phyloP scores from a whole-genome alignment of 2,329 filamentous ascomycete genomes.

The Monosporascus sp. region DNA sequence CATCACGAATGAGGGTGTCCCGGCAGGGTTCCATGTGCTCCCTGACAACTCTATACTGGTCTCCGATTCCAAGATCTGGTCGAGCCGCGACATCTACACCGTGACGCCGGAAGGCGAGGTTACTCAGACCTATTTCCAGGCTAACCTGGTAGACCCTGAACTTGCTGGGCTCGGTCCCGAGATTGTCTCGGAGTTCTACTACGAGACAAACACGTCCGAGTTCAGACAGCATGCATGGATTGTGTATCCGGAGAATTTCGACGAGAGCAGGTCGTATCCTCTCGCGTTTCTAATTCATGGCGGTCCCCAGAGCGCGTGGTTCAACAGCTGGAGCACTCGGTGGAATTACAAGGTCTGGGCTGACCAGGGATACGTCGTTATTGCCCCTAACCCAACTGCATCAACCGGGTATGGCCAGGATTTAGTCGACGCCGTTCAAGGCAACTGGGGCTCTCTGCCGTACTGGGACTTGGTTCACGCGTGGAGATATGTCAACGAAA shows the following conservation, averaged over 20 bases:
- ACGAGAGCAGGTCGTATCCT: conserved; percentile 40
- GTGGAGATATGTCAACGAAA: conserved; percentile 46
- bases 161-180: conserved; percentile 26
- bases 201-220: conserved; percentile 26
- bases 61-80: conserved; percentile 30
- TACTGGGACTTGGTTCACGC: conserved; percentile 50
- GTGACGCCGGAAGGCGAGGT: conserved; percentile 21
- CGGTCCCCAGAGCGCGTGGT: conserved; percentile 47
- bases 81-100: conserved; percentile 27
- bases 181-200: conserved; percentile 30
- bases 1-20: conserved; percentile 27
- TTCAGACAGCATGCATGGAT: conserved; percentile 27
- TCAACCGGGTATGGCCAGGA: conserved; percentile 48
- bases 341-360: conserved; percentile 52
- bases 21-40: conserved; percentile 21
- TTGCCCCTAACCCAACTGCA: conserved; percentile 49
- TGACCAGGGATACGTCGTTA: conserved; percentile 51
- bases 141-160: conserved; percentile 28
- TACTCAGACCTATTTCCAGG: conserved; percentile 26
- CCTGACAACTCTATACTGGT: conserved; percentile 23
- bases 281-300: conserved; percentile 49
- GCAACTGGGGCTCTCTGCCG: conserved; percentile 46
- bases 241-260: conserved; percentile 27
- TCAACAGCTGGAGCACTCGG: conserved; percentile 45
- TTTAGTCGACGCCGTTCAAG: conserved; percentile 45